A percentile compares a stretch with the other conserved stretches of the same genome.
Conservation (phyloP, 192 early-diverging fungal genomes). For the Podila epigama region DNA sequence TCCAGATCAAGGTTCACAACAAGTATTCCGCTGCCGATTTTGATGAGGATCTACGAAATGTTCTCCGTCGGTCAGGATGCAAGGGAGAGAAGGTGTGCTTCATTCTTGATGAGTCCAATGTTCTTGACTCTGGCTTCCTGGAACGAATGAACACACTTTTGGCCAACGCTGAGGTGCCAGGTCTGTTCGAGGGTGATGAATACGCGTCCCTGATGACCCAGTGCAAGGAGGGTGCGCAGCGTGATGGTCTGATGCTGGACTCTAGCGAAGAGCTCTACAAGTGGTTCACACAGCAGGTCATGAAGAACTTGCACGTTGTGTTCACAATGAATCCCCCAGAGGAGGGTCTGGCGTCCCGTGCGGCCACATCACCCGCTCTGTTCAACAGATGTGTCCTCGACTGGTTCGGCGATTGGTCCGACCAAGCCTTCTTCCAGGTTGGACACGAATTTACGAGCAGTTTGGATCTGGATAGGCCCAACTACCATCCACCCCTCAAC, state of each 20-base stretch:
- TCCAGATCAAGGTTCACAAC: conserved; percentile 98
- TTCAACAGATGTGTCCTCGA: conserved; percentile 99
- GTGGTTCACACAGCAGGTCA: conserved; percentile 98
- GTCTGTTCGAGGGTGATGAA: conserved; percentile 99
- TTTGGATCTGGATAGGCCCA: conserved; percentile 84
- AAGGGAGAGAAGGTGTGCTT: conserved; percentile 99
- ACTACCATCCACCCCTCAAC: conserved; percentile 70
- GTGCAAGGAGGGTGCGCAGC: conserved; percentile 92
- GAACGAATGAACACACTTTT: conserved; percentile 99
- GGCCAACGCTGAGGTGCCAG: conserved; percentile 98
- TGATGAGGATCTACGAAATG: conserved; percentile 94
- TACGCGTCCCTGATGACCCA: conserved; percentile 90
- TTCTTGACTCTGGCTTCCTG: conserved; percentile 95
- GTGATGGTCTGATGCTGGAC: conserved; percentile 94
- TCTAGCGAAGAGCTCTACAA: conserved; percentile 95
- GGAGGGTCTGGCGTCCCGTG: conserved; percentile 87
- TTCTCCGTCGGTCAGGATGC: conserved; percentile 91
- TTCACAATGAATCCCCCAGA: conserved; percentile 99
- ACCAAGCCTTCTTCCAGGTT: conserved; percentile 98
- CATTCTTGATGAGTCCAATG: conserved; percentile 98
- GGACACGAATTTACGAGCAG: conserved; percentile 93
- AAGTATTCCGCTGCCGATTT: conserved; percentile 97
- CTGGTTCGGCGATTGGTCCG: conserved; percentile 99
- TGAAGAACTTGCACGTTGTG: conserved; percentile 97
- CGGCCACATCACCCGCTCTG: conserved; percentile 97